A percentile compares a stretch with the other conserved stretches of the same genome.
Conservation (phyloP, 2,329 filamentous ascomycete species). For the Verticillium tricorpus region DNA sequence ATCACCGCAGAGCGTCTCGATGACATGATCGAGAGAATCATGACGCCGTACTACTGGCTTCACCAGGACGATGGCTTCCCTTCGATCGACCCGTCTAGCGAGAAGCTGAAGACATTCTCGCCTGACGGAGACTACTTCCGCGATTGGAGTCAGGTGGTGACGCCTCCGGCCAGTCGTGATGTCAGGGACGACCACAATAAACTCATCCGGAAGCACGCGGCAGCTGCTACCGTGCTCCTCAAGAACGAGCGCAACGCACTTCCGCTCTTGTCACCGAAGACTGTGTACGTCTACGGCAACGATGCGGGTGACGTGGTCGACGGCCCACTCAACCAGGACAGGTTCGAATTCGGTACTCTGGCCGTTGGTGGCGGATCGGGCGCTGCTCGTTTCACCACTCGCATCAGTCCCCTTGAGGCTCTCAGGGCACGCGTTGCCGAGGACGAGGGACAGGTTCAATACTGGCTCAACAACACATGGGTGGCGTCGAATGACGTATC, state of each 20-base stretch:
- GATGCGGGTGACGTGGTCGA: conserved; percentile 74
- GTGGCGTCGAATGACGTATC: conserved; percentile 59
- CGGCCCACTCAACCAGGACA: conserved; percentile 61
- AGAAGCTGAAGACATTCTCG: conserved; percentile 18
- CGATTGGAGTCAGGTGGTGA: conserved; percentile 71
- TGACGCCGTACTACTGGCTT: conserved; percentile 73
- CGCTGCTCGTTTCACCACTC: conserved; percentile 68
- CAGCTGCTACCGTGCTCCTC: conserved; percentile 79
- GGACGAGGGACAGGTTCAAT: conserved; percentile 57
- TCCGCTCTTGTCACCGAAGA: conserved; percentile 71
- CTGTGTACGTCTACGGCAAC: conserved; percentile 73
- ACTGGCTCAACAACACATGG: conserved; percentile 61
- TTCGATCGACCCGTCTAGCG: conserved; percentile 72
- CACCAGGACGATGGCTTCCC: conserved; percentile 52
- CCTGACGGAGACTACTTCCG: conserved; percentile 61
- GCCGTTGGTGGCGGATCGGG: conserved; percentile 80
- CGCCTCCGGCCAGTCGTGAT: conserved; percentile 50
- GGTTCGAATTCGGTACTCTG: conserved; percentile 43
- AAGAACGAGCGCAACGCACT: conserved; percentile 74
- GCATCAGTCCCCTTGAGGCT: conserved; percentile 69
- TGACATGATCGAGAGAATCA: conserved; percentile 85
- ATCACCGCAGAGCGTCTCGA: conserved; percentile 82
- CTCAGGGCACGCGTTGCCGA: conserved; percentile 58
- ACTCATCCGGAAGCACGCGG: conserved; percentile 71
- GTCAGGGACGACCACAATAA: conserved; percentile 71